Evolutionary conservation across 1,284 basidiomycete genomes (phyloP).

Genomic region (Malassezia nana): DNA sequence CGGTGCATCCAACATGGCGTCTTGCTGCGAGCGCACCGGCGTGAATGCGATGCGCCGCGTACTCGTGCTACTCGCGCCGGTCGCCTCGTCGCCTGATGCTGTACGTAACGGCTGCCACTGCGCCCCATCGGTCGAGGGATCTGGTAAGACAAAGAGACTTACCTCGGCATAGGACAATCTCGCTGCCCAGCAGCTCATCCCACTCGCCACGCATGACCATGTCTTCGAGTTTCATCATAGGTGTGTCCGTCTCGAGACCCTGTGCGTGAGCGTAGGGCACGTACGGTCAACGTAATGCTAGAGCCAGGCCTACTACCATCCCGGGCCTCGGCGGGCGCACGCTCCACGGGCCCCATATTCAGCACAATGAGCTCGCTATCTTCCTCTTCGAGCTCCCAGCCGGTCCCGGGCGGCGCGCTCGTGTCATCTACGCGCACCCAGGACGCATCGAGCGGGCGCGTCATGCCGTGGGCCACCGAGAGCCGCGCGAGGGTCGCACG

Average conservation of each 20-base stretch:
- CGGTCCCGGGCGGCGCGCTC: not conserved
- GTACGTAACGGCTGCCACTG: not conserved
- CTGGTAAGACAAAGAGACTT: not conserved
- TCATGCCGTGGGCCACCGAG: not conserved
- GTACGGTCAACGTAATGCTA: constrained; percentile 7
- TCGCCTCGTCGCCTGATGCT: not conserved
- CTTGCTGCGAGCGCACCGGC: constrained; percentile 1
- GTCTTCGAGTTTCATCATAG: constrained; percentile 10
- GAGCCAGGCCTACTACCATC: constrained; percentile 13
- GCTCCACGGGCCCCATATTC: not conserved
- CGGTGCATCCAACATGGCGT: not conserved
- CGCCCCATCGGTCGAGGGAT: not conserved
- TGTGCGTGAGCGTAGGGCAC: constrained; percentile 3
- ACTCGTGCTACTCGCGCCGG: constrained; percentile 7
- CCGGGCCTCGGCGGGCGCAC: not conserved
- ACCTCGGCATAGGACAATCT: constrained; percentile 9
- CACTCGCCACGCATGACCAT: constrained; percentile 12
- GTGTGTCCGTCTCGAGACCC: constrained; percentile 15
- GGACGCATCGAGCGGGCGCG: constrained; percentile 10
- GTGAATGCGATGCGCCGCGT: constrained; percentile 10
- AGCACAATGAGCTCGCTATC: constrained; percentile 6
- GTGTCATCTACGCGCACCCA: constrained; percentile 12
- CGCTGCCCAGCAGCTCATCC: constrained; percentile 14
- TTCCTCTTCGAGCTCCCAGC: constrained; percentile 14
- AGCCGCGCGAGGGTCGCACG: not conserved